Evolutionary conservation across 2,329 filamentous ascomycete genomes (phyloP).

Genomic region (Alternaria longipes): DNA sequence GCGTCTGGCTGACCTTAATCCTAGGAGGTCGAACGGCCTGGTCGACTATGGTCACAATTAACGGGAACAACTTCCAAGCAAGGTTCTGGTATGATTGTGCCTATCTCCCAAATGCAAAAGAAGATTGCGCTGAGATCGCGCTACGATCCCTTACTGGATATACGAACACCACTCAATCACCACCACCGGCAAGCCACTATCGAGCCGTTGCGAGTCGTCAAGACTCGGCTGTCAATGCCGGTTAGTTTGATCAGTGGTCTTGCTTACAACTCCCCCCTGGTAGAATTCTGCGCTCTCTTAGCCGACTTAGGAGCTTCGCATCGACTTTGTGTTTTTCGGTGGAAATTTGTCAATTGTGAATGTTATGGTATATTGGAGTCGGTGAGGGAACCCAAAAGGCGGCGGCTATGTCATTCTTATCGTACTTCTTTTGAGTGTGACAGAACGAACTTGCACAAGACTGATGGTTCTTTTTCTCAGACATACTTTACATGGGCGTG

Average conservation of each 20-base stretch:
- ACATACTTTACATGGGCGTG: background rate
- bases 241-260: background rate
- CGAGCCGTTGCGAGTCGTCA: slow-evolving; percentile 8
- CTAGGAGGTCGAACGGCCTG: slow-evolving; percentile 51
- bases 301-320: background rate
- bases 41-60: slow-evolving; percentile 42
- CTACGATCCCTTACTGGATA: slow-evolving; percentile 35
- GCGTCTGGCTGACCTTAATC: slow-evolving; percentile 2
- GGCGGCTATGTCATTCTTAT: slow-evolving; percentile 1
- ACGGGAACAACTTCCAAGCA: slow-evolving; percentile 39
- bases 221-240: slow-evolving; percentile 10
- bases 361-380: background rate
- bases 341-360: background rate
- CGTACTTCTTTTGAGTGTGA: background rate
- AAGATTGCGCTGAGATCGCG: slow-evolving; percentile 50
- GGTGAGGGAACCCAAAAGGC: background rate
- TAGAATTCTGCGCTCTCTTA: background rate
- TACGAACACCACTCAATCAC: slow-evolving; percentile 24
- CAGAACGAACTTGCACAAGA: background rate
- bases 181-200: slow-evolving; percentile 40
- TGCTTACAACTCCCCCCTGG: background rate
- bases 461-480: background rate
- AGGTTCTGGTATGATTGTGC: slow-evolving; percentile 51
- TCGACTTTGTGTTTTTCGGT: background rate
- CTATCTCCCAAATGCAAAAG: slow-evolving; percentile 45